Conservation (phyloP, 2,329 filamentous ascomycete species). For the Cordyceps militaris region DNA sequence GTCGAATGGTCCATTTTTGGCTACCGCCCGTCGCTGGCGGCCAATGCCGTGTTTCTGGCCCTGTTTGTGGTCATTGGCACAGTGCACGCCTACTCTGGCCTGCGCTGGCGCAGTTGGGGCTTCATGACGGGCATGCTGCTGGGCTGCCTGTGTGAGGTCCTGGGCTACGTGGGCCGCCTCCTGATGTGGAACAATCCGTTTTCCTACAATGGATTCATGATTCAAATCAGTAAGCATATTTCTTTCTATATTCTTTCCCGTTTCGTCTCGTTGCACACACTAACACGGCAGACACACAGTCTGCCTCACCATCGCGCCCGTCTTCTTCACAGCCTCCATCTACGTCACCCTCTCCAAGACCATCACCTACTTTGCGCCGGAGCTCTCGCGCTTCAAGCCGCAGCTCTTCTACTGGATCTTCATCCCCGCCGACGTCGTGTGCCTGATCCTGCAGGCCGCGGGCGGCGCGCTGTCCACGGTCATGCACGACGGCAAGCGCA, state of each 20-base stretch:
- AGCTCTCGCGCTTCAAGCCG: slow-evolving; percentile 37
- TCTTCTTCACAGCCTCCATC: slow-evolving; percentile 53
- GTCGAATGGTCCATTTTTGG: slow-evolving; percentile 42
- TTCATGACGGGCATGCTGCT: slow-evolving; percentile 46
- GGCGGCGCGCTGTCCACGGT: slow-evolving; percentile 46
- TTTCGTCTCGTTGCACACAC: neutral
- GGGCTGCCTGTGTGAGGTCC: slow-evolving; percentile 50
- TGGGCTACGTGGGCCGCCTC: slow-evolving; percentile 57
- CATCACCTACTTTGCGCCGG: slow-evolving; percentile 33
- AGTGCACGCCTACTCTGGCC: slow-evolving; percentile 38
- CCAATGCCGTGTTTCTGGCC: slow-evolving; percentile 45
- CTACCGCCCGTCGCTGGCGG: slow-evolving; percentile 46
- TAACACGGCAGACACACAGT: slow-evolving; percentile 24
- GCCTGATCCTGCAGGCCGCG: slow-evolving; percentile 49
- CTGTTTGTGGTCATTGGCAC: slow-evolving; percentile 39
- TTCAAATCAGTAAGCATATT: slow-evolving; percentile 49
- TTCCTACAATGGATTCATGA: slow-evolving; percentile 51
- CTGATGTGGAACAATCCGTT: slow-evolving; percentile 53
- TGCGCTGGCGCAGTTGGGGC: slow-evolving; percentile 40
- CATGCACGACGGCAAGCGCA: slow-evolving; percentile 29
- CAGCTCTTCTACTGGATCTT: slow-evolving; percentile 40
- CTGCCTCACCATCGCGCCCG: slow-evolving; percentile 46
- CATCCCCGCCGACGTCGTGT: slow-evolving; percentile 50
- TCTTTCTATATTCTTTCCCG: neutral
- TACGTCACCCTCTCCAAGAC: slow-evolving; percentile 52